Conservation (phyloP, 2,329 filamentous ascomycete species). For the Claviceps sp. region DNA sequence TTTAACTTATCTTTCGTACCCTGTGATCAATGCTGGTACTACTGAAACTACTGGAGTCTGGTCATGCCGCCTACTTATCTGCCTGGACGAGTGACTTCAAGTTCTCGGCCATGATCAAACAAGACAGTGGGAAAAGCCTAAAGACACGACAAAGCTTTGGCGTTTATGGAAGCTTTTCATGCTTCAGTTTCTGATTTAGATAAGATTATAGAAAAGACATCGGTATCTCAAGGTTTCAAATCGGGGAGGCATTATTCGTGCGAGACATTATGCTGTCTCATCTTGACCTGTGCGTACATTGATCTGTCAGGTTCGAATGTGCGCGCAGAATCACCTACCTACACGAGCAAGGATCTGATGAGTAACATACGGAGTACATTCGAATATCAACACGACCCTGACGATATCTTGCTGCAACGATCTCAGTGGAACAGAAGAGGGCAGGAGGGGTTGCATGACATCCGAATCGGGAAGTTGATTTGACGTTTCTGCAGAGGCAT, state of each 20-base stretch:
- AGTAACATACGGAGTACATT: background rate
- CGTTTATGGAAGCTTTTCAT: background rate
- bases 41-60: background rate
- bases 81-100: background rate
- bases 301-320: background rate
- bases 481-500: background rate
- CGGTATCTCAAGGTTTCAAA: background rate
- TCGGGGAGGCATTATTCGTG: background rate
- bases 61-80: background rate
- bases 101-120: no score
- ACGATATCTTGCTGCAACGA: background rate
- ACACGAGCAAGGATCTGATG: background rate
- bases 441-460: background rate
- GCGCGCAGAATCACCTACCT: background rate
- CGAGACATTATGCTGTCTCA: background rate
- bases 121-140: background rate
- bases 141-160: background rate
- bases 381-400: background rate
- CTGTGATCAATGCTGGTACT: background rate
- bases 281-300: background rate
- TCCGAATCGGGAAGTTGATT: slow-evolving; percentile 1
- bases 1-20: background rate
- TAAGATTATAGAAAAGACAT: background rate
- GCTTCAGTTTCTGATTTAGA: background rate
- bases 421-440: background rate